phyloP scores from a whole-genome alignment of 306 rosid species.

The Corylus americana region DNA sequence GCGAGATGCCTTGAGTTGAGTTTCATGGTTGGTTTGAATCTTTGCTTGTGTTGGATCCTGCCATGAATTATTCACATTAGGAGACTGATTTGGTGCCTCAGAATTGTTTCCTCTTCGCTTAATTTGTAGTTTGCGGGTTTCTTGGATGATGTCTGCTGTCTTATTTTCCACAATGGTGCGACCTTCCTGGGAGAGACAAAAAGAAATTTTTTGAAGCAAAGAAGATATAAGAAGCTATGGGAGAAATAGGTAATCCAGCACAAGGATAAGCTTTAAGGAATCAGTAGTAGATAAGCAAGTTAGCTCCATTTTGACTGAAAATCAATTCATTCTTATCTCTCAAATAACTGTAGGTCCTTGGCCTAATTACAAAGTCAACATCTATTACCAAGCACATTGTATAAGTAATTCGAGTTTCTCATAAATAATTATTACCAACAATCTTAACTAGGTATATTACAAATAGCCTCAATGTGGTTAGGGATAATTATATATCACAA shows the following conservation, averaged over 20 bases:
- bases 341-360: background rate
- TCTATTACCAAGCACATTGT: background rate
- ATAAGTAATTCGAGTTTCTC: background rate
- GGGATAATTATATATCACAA: too few relatives aligned
- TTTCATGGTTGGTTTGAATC: slow-evolving; percentile 49
- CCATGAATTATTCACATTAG: slow-evolving; percentile 38
- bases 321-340: background rate
- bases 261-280: background rate
- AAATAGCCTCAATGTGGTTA: too few relatives aligned
- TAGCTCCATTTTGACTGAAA: background rate
- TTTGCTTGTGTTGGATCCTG: slow-evolving; percentile 40
- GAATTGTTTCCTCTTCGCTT: slow-evolving; percentile 51
- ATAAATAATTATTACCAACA: background rate
- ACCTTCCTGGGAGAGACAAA: slow-evolving; percentile 64
- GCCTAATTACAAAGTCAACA: background rate
- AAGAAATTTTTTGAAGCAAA: slow-evolving; percentile 18
- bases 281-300: background rate
- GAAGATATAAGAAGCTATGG: background rate
- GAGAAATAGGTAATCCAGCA: background rate
- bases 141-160: slow-evolving; percentile 69
- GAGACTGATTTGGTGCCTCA: slow-evolving; percentile 45
- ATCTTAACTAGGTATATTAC: too few relatives aligned
- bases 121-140: slow-evolving; percentile 67
- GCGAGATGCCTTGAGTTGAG: slow-evolving; percentile 98
- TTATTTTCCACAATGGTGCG: slow-evolving; percentile 73